Base-by-base conservation (phyloP, 225 moss, liverwort and hornwort species). In the Asterella californica region DNA sequence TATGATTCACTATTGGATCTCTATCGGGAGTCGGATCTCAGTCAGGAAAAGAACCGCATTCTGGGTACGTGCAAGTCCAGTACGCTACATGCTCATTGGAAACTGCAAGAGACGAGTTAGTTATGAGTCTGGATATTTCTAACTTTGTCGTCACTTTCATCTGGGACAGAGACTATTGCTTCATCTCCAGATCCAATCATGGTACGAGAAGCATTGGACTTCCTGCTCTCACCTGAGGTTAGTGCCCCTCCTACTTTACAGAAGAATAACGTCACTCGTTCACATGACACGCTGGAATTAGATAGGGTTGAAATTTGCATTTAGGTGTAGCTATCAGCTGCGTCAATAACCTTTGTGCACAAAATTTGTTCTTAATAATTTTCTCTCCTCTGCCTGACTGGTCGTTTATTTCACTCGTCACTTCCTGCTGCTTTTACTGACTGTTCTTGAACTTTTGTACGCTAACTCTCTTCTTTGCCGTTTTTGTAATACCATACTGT, bases 1-100 rank as follows among this genome's bases (percentile, higher is more conserved):
- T 92, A 89, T 83, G 84, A 92, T 76, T 82, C 90, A 50, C 83
- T 92, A 72, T 87, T 92, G 60, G 81, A 65, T 71, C 79, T 92
- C 72, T 92, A 92, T 75, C 84, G 90, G 65, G 92, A 92, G 78
- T 86, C 86, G 42, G 92, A 92, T 85, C 90, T 92, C 78, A 92
- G 92, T 79, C 88, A 90, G 71, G 92, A 92, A 81, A 87, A 86
- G 45, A 90, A 89, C 83, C 90, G 92, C 77, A 84, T 92, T 79
- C 86, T 92, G 76, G 90, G 92, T 92, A 88, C 86, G 90, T 82
- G 10, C 57, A 24, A 62, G 30, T 63, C 15, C 27, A 55, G 9
- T 29, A 50, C 10, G 9, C 3, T 15, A 25, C 30, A 71, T 46
- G 25, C 24, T n/a, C 11, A 71, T 46, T 47, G 71, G 0, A 49